Evolutionary conservation across 129 eudicot species (phyloP), one percentile per base, ranked within the genome.

Genomic region (Solidago caesia): DNA sequence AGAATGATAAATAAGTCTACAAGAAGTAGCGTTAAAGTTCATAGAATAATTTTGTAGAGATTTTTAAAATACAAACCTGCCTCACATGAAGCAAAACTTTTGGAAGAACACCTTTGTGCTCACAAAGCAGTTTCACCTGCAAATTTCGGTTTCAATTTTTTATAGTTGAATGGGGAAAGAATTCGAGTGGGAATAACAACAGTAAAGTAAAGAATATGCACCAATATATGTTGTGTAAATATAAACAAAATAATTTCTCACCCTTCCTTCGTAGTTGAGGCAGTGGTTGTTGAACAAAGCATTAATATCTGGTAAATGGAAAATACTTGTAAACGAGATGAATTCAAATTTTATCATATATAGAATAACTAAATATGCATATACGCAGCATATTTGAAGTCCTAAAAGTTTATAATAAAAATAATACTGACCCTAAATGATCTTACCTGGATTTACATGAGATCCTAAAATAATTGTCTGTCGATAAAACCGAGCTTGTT

Each of bases 81-180:
- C 88, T 79, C 79, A 83, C 92, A 81, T 83, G 91, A 75, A 85
- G 85, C 73, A 91, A 48, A 56, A 95, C 86, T 84, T 95, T 91
- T 46, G 97, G 91, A 72, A 95, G 96, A 58, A 95, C 94, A 56
- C 99, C 97, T 84, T 87, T 91, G 79, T 87, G 83, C 62, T 82
- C 85, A 68, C 85, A 89, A 51, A 49, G 87, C 89, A 91, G 83
- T 78, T 81, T 88, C 29, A 94, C 84, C 97, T 94, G 85, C 85
- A 82, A 33, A 75, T 53, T 74, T 26, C 69, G 25, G 10, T 63
- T 64, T 25, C 59, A 44, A 29, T 47, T 42, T 16, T 49, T 58
- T n/a, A 56, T n/a, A 14, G 26, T 21, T n/a, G 29, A 56, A 15
- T 26, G 7, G 1, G 27, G 21, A 56, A 2, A 56, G 6, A 16